These are phyloP conservation scores for Podila clonocystis DNA, from an alignment of 192 early-diverging fungal species.

Conservation along the genomic window DNA sequence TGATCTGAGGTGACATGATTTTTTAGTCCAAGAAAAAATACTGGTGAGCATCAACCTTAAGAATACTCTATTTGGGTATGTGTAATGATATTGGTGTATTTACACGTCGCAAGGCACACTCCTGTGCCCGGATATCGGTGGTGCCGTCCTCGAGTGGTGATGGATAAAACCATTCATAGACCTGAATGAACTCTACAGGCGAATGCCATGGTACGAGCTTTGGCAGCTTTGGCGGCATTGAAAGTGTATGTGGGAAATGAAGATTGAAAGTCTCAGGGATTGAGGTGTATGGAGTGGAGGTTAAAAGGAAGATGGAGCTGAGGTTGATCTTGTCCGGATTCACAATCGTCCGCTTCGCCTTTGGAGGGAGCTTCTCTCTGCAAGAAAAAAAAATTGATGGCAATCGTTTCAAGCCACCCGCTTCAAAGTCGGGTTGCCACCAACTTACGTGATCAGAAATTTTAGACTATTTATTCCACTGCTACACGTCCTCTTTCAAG, in stretches of 20 bases:
- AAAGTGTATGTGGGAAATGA: background rate
- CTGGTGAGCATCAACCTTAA: background rate
- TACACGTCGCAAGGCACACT: constrained; percentile 45
- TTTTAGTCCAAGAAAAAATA: background rate
- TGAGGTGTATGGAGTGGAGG: no score
- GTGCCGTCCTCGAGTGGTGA: constrained; percentile 23
- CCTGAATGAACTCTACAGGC: constrained; percentile 44
- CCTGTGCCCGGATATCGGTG: constrained; percentile 37
- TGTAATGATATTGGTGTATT: background rate
- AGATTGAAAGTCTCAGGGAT: no score
- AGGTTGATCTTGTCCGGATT: no score
- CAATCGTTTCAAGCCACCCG: no score
- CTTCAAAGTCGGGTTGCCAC: no score
- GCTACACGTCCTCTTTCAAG: constrained; percentile 73
- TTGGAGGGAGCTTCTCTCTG: no score
- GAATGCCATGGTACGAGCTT: constrained; percentile 53
- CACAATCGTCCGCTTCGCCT: no score
- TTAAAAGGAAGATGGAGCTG: no score
- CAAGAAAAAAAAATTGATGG: no score
- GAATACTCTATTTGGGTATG: background rate
- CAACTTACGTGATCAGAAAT: no score
- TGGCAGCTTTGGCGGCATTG: constrained; percentile 37
- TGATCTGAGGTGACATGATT: constrained; percentile 53
- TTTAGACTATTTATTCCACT: no score
- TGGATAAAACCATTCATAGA: constrained; percentile 43